Evolutionary conservation across 2,329 filamentous ascomycete species (phyloP).

Genomic region (Pyrenophora teres): DNA sequence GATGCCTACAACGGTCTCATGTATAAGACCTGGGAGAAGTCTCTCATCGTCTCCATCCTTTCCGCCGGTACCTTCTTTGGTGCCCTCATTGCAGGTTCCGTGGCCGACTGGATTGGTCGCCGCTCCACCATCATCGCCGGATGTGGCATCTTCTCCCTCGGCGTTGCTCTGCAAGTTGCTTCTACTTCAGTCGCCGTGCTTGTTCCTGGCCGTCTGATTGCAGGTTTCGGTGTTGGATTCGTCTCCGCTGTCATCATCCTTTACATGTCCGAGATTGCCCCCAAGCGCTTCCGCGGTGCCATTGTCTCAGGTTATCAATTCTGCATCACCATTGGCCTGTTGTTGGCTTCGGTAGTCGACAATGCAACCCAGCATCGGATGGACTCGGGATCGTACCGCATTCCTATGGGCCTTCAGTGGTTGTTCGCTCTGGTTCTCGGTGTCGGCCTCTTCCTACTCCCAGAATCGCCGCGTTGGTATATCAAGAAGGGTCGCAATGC

Average conservation of each 20-base stretch:
- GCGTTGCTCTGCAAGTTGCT: slow-evolving; percentile 46
- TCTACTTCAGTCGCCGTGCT: slow-evolving; percentile 41
- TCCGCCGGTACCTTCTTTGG: slow-evolving; percentile 83
- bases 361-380: slow-evolving; percentile 68
- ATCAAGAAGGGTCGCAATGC: slow-evolving; percentile 77
- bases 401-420: slow-evolving; percentile 81
- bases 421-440: slow-evolving; percentile 78
- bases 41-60: slow-evolving; percentile 79
- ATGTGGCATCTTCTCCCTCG: slow-evolving; percentile 44
- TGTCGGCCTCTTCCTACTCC: slow-evolving; percentile 72
- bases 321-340: slow-evolving; percentile 78
- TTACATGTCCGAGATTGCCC: slow-evolving; percentile 86
- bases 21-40: slow-evolving; percentile 59
- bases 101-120: slow-evolving; percentile 71
- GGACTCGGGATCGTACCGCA: slow-evolving; percentile 70
- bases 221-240: slow-evolving; percentile 48
- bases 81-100: slow-evolving; percentile 69
- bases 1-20: slow-evolving; percentile 48
- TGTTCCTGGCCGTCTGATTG: slow-evolving; percentile 47
- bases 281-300: slow-evolving; percentile 73
- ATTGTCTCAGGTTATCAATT: slow-evolving; percentile 80
- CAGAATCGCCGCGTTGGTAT: slow-evolving; percentile 84
- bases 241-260: slow-evolving; percentile 52
- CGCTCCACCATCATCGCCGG: slow-evolving; percentile 62
- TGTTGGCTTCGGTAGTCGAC: slow-evolving; percentile 74